phyloP scores from a whole-genome alignment of 2,329 filamentous ascomycete genomes.

The Chrysoporthe cubensis region DNA sequence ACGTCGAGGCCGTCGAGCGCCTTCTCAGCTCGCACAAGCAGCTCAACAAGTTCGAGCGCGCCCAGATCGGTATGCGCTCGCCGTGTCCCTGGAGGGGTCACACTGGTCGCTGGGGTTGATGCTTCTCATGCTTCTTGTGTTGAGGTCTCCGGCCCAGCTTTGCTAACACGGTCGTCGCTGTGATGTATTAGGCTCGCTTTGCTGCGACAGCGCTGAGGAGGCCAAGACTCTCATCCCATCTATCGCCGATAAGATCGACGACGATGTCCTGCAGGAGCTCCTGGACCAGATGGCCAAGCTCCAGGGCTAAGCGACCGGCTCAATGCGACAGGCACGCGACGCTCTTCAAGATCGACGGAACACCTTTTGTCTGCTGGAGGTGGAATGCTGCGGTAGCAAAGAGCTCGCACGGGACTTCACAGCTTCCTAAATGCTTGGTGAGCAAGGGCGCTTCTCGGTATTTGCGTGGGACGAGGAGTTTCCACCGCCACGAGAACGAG shows the following conservation, averaged over 20 bases:
- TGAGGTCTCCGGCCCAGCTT: background rate
- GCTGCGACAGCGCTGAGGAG: conserved; percentile 91
- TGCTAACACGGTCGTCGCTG: conserved; percentile 20
- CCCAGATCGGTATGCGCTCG: conserved; percentile 73
- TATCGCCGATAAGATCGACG: conserved; percentile 84
- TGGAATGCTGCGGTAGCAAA: background rate
- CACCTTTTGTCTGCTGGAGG: background rate
- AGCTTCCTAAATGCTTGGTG: background rate
- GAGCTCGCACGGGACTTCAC: background rate
- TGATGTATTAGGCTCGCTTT: conserved; percentile 73
- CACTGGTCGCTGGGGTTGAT: background rate
- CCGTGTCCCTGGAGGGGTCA: background rate
- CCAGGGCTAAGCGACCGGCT: conserved; percentile 39
- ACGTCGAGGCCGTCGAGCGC: conserved; percentile 91
- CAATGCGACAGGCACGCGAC: conserved; percentile 9
- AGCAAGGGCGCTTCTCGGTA: background rate
- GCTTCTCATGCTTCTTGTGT: background rate
- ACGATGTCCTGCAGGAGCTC: conserved; percentile 85
- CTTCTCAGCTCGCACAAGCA: conserved; percentile 78
- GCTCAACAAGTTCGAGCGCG: conserved; percentile 89
- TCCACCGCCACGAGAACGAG: background rate
- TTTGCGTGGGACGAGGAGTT: conserved; percentile 3
- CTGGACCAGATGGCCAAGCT: conserved; percentile 91
- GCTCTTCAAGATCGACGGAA: background rate
- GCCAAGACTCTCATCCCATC: conserved; percentile 95